Conservation (phyloP, 1,139 yeast species). For the Pichia sp. region DNA sequence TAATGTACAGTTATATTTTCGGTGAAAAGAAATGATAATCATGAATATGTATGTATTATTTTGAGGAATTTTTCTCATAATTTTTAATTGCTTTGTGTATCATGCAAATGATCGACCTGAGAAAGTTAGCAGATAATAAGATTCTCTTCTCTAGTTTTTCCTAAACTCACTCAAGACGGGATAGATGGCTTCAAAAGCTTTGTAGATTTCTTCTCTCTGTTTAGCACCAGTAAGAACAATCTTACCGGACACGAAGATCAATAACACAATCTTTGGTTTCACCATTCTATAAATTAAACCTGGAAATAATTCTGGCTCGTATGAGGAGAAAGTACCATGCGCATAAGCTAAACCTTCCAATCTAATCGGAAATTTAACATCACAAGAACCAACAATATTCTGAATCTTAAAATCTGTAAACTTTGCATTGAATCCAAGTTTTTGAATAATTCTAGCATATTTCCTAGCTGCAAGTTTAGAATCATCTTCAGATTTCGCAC, state of each 20-base stretch:
- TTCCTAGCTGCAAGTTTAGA: constrained; percentile 95
- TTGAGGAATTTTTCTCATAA: no score
- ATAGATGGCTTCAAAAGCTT: constrained; percentile 95
- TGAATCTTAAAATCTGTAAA: constrained; percentile 97
- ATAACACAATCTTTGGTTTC: constrained; percentile 91
- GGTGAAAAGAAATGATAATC: no score
- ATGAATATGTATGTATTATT: no score
- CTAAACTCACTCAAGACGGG: constrained; percentile 98
- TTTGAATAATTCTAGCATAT: constrained; percentile 96
- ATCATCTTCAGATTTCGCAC: constrained; percentile 98
- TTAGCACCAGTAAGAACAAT: constrained; percentile 98
- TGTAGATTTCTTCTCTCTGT: constrained; percentile 97
- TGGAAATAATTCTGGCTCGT: constrained; percentile 97
- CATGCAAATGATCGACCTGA: neutral
- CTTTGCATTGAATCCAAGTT: constrained; percentile 91
- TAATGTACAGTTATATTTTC: no score
- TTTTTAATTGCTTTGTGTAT: no score
- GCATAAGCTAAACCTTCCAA: constrained; percentile 96
- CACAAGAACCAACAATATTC: constrained; percentile 97
- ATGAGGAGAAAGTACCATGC: constrained; percentile 98
- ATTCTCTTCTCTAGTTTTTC: constrained; percentile 42
- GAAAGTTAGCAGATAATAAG: neutral
- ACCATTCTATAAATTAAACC: constrained; percentile 99
- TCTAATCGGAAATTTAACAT: constrained; percentile 95
- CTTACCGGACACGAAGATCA: constrained; percentile 95